phyloP scores from a whole-genome alignment of 768 basidiomycete genomes.

The Cyclocybe cylindracea region DNA sequence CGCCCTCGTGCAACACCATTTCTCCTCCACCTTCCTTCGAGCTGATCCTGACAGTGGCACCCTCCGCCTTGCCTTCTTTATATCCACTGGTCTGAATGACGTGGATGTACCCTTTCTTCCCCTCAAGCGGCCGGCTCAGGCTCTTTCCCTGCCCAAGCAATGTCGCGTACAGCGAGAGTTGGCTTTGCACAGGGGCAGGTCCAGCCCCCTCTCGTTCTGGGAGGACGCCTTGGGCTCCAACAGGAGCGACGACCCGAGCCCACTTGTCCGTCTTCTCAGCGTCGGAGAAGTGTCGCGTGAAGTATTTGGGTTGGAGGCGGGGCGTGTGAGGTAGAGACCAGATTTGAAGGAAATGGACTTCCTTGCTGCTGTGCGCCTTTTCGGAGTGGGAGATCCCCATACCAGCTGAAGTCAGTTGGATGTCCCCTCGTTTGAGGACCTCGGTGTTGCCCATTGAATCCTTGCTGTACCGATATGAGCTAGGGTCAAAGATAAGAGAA shows the following conservation, averaged over 20 bases:
- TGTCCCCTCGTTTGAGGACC: slow-evolving; percentile 82
- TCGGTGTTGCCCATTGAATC: slow-evolving; percentile 94
- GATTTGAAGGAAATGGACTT: slow-evolving; percentile 56
- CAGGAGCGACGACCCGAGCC: slow-evolving; percentile 76
- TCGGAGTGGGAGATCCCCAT: slow-evolving; percentile 88
- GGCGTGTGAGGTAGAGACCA: slow-evolving; percentile 46
- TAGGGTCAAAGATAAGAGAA: background rate
- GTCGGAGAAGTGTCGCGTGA: slow-evolving; percentile 84
- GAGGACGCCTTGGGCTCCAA: slow-evolving; percentile 55
- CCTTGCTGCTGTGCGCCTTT: slow-evolving; percentile 41
- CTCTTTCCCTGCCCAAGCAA: slow-evolving; percentile 60
- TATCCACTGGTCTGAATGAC: slow-evolving; percentile 86
- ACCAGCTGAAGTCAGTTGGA: slow-evolving; percentile 92
- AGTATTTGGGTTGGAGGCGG: slow-evolving; percentile 76
- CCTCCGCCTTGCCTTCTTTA: slow-evolving; percentile 55
- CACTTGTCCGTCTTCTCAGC: slow-evolving; percentile 77
- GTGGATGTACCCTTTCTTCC: slow-evolving; percentile 78
- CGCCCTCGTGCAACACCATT: slow-evolving; percentile 76
- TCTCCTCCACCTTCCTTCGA: slow-evolving; percentile 38
- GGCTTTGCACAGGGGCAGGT: slow-evolving; percentile 79
- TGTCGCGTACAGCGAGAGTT: slow-evolving; percentile 72
- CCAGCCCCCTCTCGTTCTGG: slow-evolving; percentile 67
- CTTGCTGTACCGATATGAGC: slow-evolving; percentile 47
- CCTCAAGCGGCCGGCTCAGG: slow-evolving; percentile 52
- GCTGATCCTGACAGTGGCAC: slow-evolving; percentile 56